These are phyloP conservation scores for Suhomyces wounanorum DNA, from an alignment of 1,139 yeast genomes.

Conservation along the genomic window DNA sequence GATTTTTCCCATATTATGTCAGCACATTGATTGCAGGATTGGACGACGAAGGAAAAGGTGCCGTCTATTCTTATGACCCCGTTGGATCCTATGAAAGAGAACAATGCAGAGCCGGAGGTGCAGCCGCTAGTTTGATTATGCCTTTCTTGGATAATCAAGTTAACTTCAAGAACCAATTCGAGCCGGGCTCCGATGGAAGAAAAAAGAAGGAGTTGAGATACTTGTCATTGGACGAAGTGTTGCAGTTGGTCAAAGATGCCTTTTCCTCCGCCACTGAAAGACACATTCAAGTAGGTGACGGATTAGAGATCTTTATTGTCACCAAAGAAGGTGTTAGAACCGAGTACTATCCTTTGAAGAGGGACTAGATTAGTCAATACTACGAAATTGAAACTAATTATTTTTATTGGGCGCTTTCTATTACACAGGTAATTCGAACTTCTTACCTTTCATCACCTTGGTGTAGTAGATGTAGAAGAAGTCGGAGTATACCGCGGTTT, in stretches of 20 bases:
- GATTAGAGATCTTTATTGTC: constrained; percentile 83
- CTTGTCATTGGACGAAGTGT: constrained; percentile 78
- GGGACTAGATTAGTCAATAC: constrained; percentile 53
- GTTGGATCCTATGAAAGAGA: constrained; percentile 98
- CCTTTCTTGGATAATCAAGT: constrained; percentile 98
- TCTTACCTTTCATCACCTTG: constrained; percentile 77
- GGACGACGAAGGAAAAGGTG: constrained; percentile 93
- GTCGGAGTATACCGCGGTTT: constrained; percentile 87
- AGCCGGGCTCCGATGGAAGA: constrained; percentile 72
- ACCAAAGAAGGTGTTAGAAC: constrained; percentile 90
- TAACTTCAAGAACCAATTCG: constrained; percentile 87
- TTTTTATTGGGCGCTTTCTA: background rate
- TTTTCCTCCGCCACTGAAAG: constrained; percentile 96
- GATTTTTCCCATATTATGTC: constrained; percentile 96
- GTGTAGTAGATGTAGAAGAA: constrained; percentile 89
- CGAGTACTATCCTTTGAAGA: constrained; percentile 83
- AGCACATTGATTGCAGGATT: constrained; percentile 93
- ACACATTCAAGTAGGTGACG: constrained; percentile 98
- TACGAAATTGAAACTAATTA: constrained; percentile 1
- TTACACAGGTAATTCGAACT: constrained; percentile 75
- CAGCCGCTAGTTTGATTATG: constrained; percentile 94
- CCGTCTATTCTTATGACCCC: constrained; percentile 94
- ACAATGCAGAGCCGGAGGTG: constrained; percentile 97
- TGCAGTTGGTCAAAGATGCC: constrained; percentile 87
- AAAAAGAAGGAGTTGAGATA: constrained; percentile 62